Base-by-base conservation (phyloP, 345 rosid genomes). In the Ceriops tagal region DNA sequence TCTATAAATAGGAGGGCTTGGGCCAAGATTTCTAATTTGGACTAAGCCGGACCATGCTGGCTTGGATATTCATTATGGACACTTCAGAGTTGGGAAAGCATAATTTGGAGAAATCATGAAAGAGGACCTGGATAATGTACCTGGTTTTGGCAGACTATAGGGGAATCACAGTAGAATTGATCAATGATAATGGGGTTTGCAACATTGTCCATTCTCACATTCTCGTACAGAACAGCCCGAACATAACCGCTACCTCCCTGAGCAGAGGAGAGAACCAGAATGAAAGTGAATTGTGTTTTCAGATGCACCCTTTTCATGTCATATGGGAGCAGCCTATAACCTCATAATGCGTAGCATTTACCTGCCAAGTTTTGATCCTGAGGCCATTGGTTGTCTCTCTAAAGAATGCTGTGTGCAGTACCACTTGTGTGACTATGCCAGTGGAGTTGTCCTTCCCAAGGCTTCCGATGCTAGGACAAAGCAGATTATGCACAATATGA, bases 341-440 rank as follows among this genome's bases (percentile, higher is more conserved):
- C 47, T 51, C 19, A 30, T 52, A 56, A 24, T 57, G 9, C 13
- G 22, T 5, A 49, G 39, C 63, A 55, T 77, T 83, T 83, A 92
- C 99, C 99, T 95, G 99, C 97, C 96, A 95, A 51, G 99, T 91
- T 78, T 95, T 95, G 69, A 95, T 95, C 82, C 99, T 88, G 73
- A 95, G 83, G 55, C 99, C 99, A 71, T 90, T 95, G 27, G 89
- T 82, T 46, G 99, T 87, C 73, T 92, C 91, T 53, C 73, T 82
- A 65, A 95, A 75, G 49, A 80, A 71, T 58, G 98, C 98, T 61
- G 96, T 88, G 80, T 95, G 96, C 78, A 95, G 69, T 67, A 95
- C 93, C 69, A 95, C 91, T 77, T 89, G 89, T 31, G 93, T 62
- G 62, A 95, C 99, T 15, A 82, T 78, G 71, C 78, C 99, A 16